phyloP scores from a whole-genome alignment of 2,329 filamentous ascomycete genomes.

The Aspergillus bombycis region DNA sequence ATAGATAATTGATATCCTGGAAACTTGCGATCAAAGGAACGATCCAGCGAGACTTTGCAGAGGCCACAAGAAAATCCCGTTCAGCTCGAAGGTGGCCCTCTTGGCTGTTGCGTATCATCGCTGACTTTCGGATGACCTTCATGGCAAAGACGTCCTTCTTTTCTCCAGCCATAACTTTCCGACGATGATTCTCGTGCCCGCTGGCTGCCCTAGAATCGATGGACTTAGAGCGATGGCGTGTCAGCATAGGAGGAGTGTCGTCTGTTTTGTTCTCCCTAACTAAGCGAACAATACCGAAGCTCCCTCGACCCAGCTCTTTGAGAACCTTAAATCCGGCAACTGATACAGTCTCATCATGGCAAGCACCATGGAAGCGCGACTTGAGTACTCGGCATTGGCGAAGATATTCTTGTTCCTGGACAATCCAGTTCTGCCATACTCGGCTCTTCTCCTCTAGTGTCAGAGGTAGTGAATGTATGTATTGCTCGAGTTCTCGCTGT shows the following conservation, averaged over 20 bases:
- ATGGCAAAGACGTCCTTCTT: slow-evolving; percentile 79
- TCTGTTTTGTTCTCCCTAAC: slow-evolving; percentile 65
- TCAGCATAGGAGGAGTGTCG: neutral
- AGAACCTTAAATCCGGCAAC: slow-evolving; percentile 75
- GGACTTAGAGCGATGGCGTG: neutral
- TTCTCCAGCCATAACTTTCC: slow-evolving; percentile 33
- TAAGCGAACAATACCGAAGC: slow-evolving; percentile 88
- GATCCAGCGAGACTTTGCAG: slow-evolving; percentile 87
- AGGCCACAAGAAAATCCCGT: slow-evolving; percentile 85
- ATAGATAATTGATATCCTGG: slow-evolving; percentile 80
- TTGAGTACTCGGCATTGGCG: slow-evolving; percentile 74
- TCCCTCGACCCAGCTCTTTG: slow-evolving; percentile 85
- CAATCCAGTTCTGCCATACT: slow-evolving; percentile 62
- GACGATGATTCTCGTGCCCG: slow-evolving; percentile 27
- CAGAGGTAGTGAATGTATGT: slow-evolving; percentile 63
- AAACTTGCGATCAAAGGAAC: slow-evolving; percentile 87
- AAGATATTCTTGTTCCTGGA: slow-evolving; percentile 72
- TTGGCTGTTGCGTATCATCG: slow-evolving; percentile 88
- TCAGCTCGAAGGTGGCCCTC: slow-evolving; percentile 92
- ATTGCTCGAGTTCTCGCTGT: slow-evolving; percentile 63
- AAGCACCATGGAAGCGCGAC: slow-evolving; percentile 52
- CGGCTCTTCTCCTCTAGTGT: slow-evolving; percentile 58
- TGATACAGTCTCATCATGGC: slow-evolving; percentile 53
- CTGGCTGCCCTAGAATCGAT: neutral
- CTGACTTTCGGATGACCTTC: slow-evolving; percentile 94